Evolutionary conservation across 192 early-diverging fungal genomes (phyloP), one percentile per base, ranked within the genome.

Genomic region (Phlyctochytrium bullatum): DNA sequence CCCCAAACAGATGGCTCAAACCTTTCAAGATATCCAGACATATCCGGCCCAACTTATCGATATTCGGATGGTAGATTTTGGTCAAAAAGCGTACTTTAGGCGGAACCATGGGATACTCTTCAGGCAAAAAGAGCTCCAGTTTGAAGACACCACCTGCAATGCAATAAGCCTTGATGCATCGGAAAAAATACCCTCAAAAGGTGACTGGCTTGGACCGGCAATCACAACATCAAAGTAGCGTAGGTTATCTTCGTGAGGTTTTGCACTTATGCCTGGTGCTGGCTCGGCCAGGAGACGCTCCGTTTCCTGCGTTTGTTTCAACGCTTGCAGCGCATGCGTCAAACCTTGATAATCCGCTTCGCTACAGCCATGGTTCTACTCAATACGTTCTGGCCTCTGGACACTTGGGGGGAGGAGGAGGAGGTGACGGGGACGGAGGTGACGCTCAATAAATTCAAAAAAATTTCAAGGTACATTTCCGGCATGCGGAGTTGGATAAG

Each of bases 1-100:
- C 14, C 4, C 27, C 6, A 25, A 27, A 10, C 6, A 57, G 25
- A 10, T 14, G 27, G 25, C 32, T 1, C n/a, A 34, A 68, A 92
- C 91, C 92, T 83, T 98, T 98, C 64, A 98, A 76, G 78, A 98
- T 98, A 73, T 98, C 97, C 63, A 98, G 81, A 61, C 97, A 98
- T 68, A 98, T 72, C 40, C 70, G 70, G 24, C 97, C 97, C 27
- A 97, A 87, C 81, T 94, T 97, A 79, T 98, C 97, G 75, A 98
- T 98, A 75, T 98, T 98, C 24, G 70, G 70, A 50, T 72, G 70
- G 80, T 98, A 98, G 75, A 98, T 98, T 78, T 93, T 93, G 54
- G 97, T 98, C 76, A 98, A 80, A 68, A 97, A 83, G 25, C 95
- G 92, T 36, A 98, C 97, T 84, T 96, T 98, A 40, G 97, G 97